Evolutionary conservation across 768 basidiomycete species (phyloP).

Genomic region (Glaciozyma martinii): DNA sequence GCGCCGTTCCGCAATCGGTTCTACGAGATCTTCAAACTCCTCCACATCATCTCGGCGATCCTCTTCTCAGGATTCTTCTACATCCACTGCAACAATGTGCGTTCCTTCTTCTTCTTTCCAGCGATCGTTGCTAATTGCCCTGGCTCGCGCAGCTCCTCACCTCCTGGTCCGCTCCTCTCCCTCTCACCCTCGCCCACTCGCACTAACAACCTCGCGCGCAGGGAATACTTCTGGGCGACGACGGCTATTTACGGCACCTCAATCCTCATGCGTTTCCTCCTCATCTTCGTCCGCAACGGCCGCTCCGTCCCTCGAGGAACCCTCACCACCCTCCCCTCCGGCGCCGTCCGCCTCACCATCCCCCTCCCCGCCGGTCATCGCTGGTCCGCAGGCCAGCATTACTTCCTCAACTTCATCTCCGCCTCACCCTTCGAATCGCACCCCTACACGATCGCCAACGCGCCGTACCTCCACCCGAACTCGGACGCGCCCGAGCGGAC

Average conservation of each 20-base stretch:
- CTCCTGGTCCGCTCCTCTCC: too few relatives aligned
- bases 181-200: background rate
- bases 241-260: conserved; percentile 27
- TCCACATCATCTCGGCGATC: conserved; percentile 31
- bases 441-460: conserved; percentile 35
- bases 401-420: conserved; percentile 35
- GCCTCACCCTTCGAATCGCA: conserved; percentile 32
- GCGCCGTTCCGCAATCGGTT: conserved; percentile 21
- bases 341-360: conserved; percentile 29
- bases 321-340: conserved; percentile 28
- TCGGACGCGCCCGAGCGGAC: conserved; percentile 12
- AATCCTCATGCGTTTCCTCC: conserved; percentile 32
- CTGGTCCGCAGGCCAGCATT: conserved; percentile 36
- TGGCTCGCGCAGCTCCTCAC: background rate
- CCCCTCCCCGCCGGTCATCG: conserved; percentile 11
- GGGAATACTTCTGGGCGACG: conserved; percentile 35
- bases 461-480: conserved; percentile 18
- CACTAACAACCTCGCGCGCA: conserved; percentile 7
- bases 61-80: conserved; percentile 37
- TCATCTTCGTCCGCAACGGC: conserved; percentile 33
- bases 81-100: conserved; percentile 34
- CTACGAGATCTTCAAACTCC: conserved; percentile 34
- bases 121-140: background rate
- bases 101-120: background rate
- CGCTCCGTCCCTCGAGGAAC: conserved; percentile 21